Conservation (phyloP, 116 monocot species). For the Papilionanthe hybrid region DNA sequence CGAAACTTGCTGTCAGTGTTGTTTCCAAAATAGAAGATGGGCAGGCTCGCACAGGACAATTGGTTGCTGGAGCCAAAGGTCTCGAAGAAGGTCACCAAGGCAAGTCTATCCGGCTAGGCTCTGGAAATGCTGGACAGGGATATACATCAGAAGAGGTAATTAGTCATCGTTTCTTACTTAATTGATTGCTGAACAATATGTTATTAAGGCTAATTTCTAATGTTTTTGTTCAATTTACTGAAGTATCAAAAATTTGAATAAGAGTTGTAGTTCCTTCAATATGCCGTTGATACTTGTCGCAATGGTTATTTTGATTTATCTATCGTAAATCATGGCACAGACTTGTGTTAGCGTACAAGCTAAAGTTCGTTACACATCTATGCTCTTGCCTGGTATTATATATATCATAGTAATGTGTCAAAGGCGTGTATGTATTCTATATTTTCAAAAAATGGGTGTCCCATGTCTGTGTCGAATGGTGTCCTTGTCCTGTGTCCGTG, state of each 20-base stretch:
- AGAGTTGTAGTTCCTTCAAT: too few species aligned
- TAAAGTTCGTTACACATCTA: not conserved
- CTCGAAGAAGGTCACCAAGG: conserved; percentile 60
- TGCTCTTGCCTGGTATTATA: not conserved
- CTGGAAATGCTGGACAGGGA: conserved; percentile 97
- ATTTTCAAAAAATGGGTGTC: too few species aligned
- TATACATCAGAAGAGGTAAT: conserved; percentile 94
- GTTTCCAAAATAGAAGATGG: conserved; percentile 67
- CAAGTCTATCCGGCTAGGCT: conserved; percentile 65
- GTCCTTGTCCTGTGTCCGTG: too few species aligned
- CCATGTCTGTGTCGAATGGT: too few species aligned
- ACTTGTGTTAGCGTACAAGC: not conserved
- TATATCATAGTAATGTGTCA: too few species aligned
- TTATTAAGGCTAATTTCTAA: too few species aligned
- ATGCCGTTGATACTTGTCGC: not conserved
- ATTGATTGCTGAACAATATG: too few species aligned
- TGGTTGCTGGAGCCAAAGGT: conserved; percentile 59
- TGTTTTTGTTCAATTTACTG: too few species aligned
- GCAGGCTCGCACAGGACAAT: conserved; percentile 50
- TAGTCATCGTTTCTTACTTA: not conserved
- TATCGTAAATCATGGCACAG: not conserved
- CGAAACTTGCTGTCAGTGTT: conserved; percentile 34
- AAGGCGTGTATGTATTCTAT: too few species aligned
- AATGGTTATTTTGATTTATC: not conserved
- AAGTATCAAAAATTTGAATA: too few species aligned